Percentiles rank a stretch among this genome's conserved stretches.
phyloP scores from a whole-genome alignment of 371 early-diverging fungal species.

The Actinomucor elegans region DNA sequence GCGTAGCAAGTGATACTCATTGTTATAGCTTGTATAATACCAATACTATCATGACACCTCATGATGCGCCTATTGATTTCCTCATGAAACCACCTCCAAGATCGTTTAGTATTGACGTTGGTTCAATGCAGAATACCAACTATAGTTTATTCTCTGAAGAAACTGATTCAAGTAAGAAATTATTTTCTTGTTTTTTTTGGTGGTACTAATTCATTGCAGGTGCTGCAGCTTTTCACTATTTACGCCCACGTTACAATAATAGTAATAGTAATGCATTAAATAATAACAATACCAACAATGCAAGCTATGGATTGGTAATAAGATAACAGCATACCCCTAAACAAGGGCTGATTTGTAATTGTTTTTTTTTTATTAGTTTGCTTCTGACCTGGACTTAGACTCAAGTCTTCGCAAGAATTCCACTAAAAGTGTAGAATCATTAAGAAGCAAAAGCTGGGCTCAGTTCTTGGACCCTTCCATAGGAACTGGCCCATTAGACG shows the following conservation, averaged over 20 bases:
- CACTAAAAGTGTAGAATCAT: constrained; percentile 36
- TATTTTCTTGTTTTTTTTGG: too few species aligned
- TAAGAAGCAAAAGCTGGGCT: constrained; percentile 52
- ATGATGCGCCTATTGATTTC: constrained; percentile 19
- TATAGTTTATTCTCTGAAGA: not conserved
- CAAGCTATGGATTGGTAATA: constrained; percentile 29
- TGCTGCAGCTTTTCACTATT: constrained; percentile 3
- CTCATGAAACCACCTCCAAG: constrained; percentile 17
- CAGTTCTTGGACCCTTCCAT: constrained; percentile 35
- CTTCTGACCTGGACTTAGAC: constrained; percentile 45
- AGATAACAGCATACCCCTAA: too few species aligned
- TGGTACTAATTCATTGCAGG: too few species aligned
- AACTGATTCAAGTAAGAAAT: constrained; percentile 4
- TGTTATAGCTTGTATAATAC: too few species aligned
- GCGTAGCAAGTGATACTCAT: too few species aligned
- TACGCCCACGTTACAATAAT: constrained; percentile 4
- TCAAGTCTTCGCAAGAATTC: constrained; percentile 28
- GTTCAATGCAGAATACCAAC: constrained; percentile 19
- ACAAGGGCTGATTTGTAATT: too few species aligned
- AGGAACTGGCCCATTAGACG: constrained; percentile 3
- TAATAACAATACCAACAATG: not conserved
- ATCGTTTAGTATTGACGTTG: constrained; percentile 39
- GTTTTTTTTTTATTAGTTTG: too few species aligned
- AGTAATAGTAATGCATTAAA: not conserved
- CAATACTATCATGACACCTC: too few species aligned